Conservation (phyloP, 2,329 filamentous ascomycete species). For the Xylaria digitata region DNA sequence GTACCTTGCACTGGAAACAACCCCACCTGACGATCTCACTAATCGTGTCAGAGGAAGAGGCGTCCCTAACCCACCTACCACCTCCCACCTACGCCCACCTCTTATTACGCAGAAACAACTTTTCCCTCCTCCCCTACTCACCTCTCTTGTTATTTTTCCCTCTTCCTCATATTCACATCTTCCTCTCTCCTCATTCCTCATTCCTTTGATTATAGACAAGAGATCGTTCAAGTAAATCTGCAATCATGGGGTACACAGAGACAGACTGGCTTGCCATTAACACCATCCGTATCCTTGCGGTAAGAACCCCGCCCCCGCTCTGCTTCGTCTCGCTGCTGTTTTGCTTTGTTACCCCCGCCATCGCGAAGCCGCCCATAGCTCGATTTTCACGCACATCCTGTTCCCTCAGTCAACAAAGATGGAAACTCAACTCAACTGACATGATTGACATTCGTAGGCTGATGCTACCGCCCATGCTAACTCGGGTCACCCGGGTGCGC, state of each 20-base stretch:
- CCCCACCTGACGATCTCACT: slow-evolving; percentile 39
- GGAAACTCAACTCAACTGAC: slow-evolving; percentile 38
- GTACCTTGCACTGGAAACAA: slow-evolving; percentile 1
- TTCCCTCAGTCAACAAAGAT: neutral
- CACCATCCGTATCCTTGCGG: slow-evolving; percentile 95
- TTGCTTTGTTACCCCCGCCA: slow-evolving; percentile 49
- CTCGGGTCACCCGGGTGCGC: slow-evolving; percentile 98
- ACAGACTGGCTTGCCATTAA: slow-evolving; percentile 93
- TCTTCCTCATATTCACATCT: slow-evolving; percentile 30
- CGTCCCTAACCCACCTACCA: slow-evolving; percentile 24
- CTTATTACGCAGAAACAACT: slow-evolving; percentile 24
- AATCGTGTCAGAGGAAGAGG: slow-evolving; percentile 30
- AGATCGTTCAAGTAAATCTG: slow-evolving; percentile 44
- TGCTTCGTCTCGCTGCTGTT: slow-evolving; percentile 38
- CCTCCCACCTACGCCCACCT: slow-evolving; percentile 24
- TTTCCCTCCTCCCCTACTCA: slow-evolving; percentile 24
- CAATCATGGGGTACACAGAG: slow-evolving; percentile 88
- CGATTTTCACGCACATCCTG: slow-evolving; percentile 34
- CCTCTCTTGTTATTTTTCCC: slow-evolving; percentile 36
- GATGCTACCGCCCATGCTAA: slow-evolving; percentile 97
- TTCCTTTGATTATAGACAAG: slow-evolving; percentile 37
- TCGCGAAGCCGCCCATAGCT: slow-evolving; percentile 42
- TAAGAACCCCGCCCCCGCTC: slow-evolving; percentile 63
- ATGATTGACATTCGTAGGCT: slow-evolving; percentile 68
- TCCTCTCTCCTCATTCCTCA: slow-evolving; percentile 35